Evolutionary conservation across 2,329 filamentous ascomycete species (phyloP).

Genomic region (Neobulgaria alba): DNA sequence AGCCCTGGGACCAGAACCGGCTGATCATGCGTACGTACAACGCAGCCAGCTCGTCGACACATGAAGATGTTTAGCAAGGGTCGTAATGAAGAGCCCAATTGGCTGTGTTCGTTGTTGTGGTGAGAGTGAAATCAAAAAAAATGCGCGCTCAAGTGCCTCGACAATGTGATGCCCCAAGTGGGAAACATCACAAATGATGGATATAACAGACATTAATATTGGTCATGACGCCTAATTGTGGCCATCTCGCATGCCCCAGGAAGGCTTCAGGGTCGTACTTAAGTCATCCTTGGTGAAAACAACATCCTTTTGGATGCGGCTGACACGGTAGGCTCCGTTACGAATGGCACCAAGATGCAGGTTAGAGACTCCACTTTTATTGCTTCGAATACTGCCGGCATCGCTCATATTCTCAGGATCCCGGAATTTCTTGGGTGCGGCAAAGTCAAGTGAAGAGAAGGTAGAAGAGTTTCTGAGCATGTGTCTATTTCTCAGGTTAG

Average conservation of each 20-base stretch:
- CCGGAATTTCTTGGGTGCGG: slow-evolving; percentile 66
- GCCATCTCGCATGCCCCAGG: slow-evolving; percentile 30
- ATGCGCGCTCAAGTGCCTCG: slow-evolving; percentile 27
- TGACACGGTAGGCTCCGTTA: slow-evolving; percentile 61
- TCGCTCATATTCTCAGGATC: slow-evolving; percentile 53
- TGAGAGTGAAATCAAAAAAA: slow-evolving; percentile 10
- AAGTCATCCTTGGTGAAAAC: slow-evolving; percentile 59
- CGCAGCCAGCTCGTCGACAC: slow-evolving; percentile 12
- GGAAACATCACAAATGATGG: slow-evolving; percentile 11
- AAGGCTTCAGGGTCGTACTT: slow-evolving; percentile 33
- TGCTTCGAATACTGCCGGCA: slow-evolving; percentile 57
- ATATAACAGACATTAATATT: slow-evolving; percentile 16
- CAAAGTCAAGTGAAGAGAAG: slow-evolving; percentile 74
- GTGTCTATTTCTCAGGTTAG: slow-evolving; percentile 43
- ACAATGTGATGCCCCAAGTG: slow-evolving; percentile 13
- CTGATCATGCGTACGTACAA: slow-evolving; percentile 10
- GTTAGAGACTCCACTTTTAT: slow-evolving; percentile 53
- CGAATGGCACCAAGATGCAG: slow-evolving; percentile 52
- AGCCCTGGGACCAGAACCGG: slow-evolving; percentile 6
- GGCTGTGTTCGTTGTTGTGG: slow-evolving; percentile 7
- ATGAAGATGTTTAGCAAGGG: slow-evolving; percentile 6
- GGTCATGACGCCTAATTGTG: slow-evolving; percentile 13
- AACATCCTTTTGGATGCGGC: slow-evolving; percentile 54
- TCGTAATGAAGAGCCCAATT: slow-evolving; percentile 1
- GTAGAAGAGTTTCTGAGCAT: slow-evolving; percentile 67